Base-by-base conservation (phyloP, 768 basidiomycete genomes). In the Roridomyces roridus region DNA sequence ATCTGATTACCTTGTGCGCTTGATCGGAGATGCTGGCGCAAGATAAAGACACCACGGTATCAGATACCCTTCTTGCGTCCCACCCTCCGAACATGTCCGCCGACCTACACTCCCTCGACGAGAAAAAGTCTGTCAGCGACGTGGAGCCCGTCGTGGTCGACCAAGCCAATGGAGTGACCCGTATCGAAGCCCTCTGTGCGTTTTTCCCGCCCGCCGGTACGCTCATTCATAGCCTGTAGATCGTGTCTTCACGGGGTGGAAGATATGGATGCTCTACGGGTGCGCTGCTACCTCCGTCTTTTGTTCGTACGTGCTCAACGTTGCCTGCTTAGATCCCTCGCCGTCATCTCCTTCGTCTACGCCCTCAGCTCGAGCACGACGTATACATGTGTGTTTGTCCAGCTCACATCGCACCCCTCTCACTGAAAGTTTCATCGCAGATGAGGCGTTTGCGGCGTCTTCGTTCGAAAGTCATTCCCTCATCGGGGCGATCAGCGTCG, bases 121-220 rank as follows among this genome's bases (percentile, higher is more conserved):
- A 52, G 42, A 52, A 52, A 21, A 29, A 42, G 18, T 20, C 36
- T 45, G 24, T 21, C 46, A 24, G 23, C 46, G 35, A 20, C 17
- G 25, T 20, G 31, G 26, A 41, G 23, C 14, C 46, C 20, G 25
- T 25, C n/a, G 42, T 46, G 9, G 35, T 45, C 49, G 56, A 44
- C 18, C 48, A 57, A 18, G 49, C 51, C 23, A 43, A 45, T 26
- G 56, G 56, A 14, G 49, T 57, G 5, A 52, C 49, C 21, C 41
- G 49, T 6, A 57, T 57, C 11, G 56, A 57, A 65, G 66, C 29
- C 51, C 68, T 23, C 57, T 71, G 46, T 65, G 39, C 8, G 54
- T 55, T 42, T 41, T 24, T 20, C 24, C 6, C 10, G 24, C 21
- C 6, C n/a, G 18, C 20, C 23, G 4, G 6, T 18, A 24, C 34